Evolutionary conservation across 345 rosid genomes (phyloP).

Genomic region (Combretum micranthum): DNA sequence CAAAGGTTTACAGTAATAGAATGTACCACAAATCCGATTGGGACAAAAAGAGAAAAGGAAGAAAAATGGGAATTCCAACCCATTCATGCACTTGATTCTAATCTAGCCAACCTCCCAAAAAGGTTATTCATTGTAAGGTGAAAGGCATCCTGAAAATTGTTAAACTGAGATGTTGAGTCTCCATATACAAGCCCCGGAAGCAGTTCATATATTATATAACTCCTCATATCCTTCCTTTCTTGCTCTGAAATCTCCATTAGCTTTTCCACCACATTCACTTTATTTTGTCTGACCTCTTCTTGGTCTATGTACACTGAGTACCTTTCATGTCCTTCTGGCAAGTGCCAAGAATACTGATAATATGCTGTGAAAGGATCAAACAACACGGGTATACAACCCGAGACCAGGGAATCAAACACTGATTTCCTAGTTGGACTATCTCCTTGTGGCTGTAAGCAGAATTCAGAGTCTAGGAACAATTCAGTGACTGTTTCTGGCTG

Average conservation of each 20-base stretch:
- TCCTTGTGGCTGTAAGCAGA: slow-evolving; percentile 85
- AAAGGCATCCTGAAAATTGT: slow-evolving; percentile 74
- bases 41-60: neutral
- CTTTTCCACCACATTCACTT: slow-evolving; percentile 44
- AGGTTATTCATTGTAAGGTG: slow-evolving; percentile 52
- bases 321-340: slow-evolving; percentile 60
- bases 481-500: slow-evolving; percentile 45
- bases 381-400: slow-evolving; percentile 77
- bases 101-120: slow-evolving; percentile 34
- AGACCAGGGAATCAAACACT: slow-evolving; percentile 65
- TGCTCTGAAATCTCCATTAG: slow-evolving; percentile 35
- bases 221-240: slow-evolving; percentile 64
- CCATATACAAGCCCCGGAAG: slow-evolving; percentile 66
- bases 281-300: slow-evolving; percentile 51
- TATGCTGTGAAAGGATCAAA: slow-evolving; percentile 78
- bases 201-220: slow-evolving; percentile 60
- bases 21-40: too few relatives aligned
- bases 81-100: slow-evolving; percentile 1
- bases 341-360: slow-evolving; percentile 87
- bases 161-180: slow-evolving; percentile 41
- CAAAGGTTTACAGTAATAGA: too few relatives aligned
- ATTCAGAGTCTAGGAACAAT: slow-evolving; percentile 56
- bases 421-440: slow-evolving; percentile 86
- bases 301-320: slow-evolving; percentile 69
- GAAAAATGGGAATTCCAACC: neutral